Conservation (phyloP, 2,329 filamentous ascomycete species). For the Berkeleyomyces basicola region DNA sequence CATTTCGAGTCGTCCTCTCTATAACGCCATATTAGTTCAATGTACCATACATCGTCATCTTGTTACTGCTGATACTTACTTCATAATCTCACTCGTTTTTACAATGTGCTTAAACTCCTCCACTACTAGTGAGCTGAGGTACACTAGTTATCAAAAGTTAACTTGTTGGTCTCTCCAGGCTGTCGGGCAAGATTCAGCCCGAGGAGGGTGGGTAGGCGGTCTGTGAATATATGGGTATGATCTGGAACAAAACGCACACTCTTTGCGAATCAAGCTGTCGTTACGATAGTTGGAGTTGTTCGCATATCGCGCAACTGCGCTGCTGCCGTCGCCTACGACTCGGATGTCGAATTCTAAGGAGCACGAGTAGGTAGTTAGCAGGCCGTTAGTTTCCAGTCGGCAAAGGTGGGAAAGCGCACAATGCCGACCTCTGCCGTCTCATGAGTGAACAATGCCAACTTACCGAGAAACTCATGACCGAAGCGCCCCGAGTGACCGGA, state of each 20-base stretch:
- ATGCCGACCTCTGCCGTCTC: too few species aligned
- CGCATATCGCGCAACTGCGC: constrained; percentile 86
- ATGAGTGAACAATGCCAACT: constrained; percentile 15
- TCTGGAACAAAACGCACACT: constrained; percentile 49
- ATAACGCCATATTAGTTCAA: constrained; percentile 2
- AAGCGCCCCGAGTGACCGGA: constrained; percentile 95
- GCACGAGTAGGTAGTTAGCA: neutral
- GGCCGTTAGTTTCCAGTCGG: constrained; percentile 9
- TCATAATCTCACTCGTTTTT: constrained; percentile 92
- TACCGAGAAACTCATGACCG: constrained; percentile 94
- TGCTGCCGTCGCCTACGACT: constrained; percentile 79
- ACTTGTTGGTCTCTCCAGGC: too few species aligned
- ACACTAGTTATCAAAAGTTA: constrained; percentile 47
- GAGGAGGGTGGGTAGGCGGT: neutral
- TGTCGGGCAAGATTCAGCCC: too few species aligned
- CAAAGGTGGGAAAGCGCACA: neutral
- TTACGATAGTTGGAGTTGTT: constrained; percentile 99
- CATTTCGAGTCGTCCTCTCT: constrained; percentile 97
- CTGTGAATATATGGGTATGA: too few species aligned
- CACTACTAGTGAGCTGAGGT: constrained; percentile 77
- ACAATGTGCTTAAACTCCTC: constrained; percentile 95
- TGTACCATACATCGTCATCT: neutral
- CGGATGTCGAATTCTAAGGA: constrained; percentile 83
- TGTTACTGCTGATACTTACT: constrained; percentile 36
- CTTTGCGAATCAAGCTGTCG: constrained; percentile 96